Percentiles rank a stretch among this genome's conserved stretches.
phyloP scores from a whole-genome alignment of 495 filamentous ascomycete species.

The Aspergillus nanangensis region DNA sequence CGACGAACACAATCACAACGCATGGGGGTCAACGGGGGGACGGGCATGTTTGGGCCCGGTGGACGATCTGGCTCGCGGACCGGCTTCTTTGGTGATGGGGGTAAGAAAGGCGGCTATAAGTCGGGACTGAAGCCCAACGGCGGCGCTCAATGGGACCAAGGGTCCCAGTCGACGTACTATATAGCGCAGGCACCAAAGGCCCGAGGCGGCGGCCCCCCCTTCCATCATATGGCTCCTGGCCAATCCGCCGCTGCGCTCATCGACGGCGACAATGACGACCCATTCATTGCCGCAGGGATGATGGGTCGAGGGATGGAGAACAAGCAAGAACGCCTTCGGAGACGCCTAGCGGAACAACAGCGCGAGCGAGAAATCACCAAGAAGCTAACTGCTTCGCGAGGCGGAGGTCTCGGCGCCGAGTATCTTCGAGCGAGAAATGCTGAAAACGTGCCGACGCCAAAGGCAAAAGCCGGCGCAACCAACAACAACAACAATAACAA shows the following conservation, averaged over 20 bases:
- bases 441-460: slow-evolving; percentile 14
- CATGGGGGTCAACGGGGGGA: slow-evolving; percentile 72
- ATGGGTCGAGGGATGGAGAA: slow-evolving; percentile 43
- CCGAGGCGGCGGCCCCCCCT: slow-evolving; percentile 16
- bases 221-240: slow-evolving; percentile 20
- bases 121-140: slow-evolving; percentile 41
- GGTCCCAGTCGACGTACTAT: slow-evolving; percentile 55
- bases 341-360: slow-evolving; percentile 65
- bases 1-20: slow-evolving; percentile 64
- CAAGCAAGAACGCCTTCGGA: slow-evolving; percentile 64
- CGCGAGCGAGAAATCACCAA: slow-evolving; percentile 77
- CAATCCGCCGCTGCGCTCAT: slow-evolving; percentile 59
- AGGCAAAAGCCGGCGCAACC: not conserved
- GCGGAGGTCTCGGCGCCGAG: slow-evolving; percentile 67
- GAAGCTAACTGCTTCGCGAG: slow-evolving; percentile 55
- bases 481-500: not conserved
- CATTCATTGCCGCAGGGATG: slow-evolving; percentile 45
- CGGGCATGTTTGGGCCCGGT: slow-evolving; percentile 43
- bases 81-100: slow-evolving; percentile 39
- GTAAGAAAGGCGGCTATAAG: slow-evolving; percentile 28
- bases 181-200: slow-evolving; percentile 41
- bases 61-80: slow-evolving; percentile 40
- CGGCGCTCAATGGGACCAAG: slow-evolving; percentile 53
- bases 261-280: slow-evolving; percentile 62
- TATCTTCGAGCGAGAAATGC: slow-evolving; percentile 58